phyloP scores from a whole-genome alignment of 2,329 filamentous ascomycete genomes.

The Hypomyces perniciosus region DNA sequence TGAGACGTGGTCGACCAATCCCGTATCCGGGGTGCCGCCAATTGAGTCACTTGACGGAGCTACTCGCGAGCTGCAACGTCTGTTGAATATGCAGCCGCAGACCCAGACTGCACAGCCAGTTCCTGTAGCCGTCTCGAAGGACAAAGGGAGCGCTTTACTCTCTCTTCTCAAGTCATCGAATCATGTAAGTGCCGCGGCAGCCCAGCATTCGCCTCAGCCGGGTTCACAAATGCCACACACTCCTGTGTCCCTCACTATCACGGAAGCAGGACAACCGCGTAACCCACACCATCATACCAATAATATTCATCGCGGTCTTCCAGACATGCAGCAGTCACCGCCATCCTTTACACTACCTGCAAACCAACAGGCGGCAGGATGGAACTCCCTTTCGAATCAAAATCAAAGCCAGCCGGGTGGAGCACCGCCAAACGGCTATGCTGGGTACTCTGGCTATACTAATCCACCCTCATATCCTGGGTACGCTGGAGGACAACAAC shows the following conservation, averaged over 20 bases:
- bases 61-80: conserved; percentile 45
- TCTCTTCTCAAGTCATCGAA: conserved; percentile 44
- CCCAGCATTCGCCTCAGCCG: conserved; percentile 14
- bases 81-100: conserved; percentile 50
- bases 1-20: conserved; percentile 43
- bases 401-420: conserved; percentile 11
- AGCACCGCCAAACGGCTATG: conserved; percentile 12
- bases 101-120: conserved; percentile 41
- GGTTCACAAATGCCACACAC: conserved; percentile 38
- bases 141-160: conserved; percentile 47
- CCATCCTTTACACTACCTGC: conserved; percentile 25
- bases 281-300: conserved; percentile 52
- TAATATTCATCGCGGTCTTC: conserved; percentile 37
- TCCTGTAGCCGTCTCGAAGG: conserved; percentile 24
- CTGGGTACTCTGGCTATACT: neutral
- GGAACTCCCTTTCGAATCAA: conserved; percentile 11
- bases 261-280: conserved; percentile 45
- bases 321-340: conserved; percentile 24
- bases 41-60: conserved; percentile 46
- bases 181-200: conserved; percentile 9
- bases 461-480: conserved; percentile 2
- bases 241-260: conserved; percentile 28
- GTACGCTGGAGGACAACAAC: conserved; percentile 17
- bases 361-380: conserved; percentile 13
- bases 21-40: conserved; percentile 28